phyloP scores from a whole-genome alignment of 2,329 filamentous ascomycete species.

The Pleomassaria siparia region DNA sequence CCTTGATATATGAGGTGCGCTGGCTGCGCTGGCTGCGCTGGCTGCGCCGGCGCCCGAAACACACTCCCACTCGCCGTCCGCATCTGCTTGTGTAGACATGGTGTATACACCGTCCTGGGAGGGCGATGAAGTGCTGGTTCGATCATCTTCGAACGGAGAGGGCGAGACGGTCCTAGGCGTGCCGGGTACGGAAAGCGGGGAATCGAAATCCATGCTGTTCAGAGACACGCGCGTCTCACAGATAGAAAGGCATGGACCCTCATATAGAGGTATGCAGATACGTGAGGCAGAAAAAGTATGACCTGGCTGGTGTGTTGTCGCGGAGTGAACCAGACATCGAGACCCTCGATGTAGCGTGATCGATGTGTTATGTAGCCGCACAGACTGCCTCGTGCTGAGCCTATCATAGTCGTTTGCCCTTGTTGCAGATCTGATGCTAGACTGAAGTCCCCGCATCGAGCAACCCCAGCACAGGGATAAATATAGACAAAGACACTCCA shows the following conservation, averaged over 20 bases:
- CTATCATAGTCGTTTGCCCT: not conserved
- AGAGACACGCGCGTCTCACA: slow-evolving; percentile 27
- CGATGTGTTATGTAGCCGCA: slow-evolving; percentile 3
- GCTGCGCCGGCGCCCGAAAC: slow-evolving; percentile 1
- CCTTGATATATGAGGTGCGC: slow-evolving; percentile 16
- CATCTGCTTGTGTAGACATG: slow-evolving; percentile 12
- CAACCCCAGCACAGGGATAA: not conserved
- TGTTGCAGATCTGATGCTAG: slow-evolving; percentile 1
- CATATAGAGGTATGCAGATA: slow-evolving; percentile 19
- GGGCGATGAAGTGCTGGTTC: slow-evolving; percentile 19
- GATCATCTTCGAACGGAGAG: slow-evolving; percentile 26
- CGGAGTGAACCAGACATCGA: slow-evolving; percentile 17
- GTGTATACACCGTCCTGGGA: slow-evolving; percentile 25
- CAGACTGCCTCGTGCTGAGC: not conserved
- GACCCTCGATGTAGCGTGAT: not conserved
- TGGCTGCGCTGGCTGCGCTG: slow-evolving; percentile 2
- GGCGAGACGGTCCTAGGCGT: slow-evolving; percentile 33
- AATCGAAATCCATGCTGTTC: slow-evolving; percentile 33
- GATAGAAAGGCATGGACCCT: slow-evolving; percentile 29
- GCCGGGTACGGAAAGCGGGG: slow-evolving; percentile 30
- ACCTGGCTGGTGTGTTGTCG: slow-evolving; percentile 19
- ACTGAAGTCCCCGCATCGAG: not conserved
- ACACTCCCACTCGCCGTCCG: slow-evolving; percentile 14
- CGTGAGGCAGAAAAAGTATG: slow-evolving; percentile 11
- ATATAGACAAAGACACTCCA: not conserved